Evolutionary conservation across 306 rosid genomes (phyloP), one percentile per base, ranked within the genome.

Genomic region (Gastrolobium villosum): DNA sequence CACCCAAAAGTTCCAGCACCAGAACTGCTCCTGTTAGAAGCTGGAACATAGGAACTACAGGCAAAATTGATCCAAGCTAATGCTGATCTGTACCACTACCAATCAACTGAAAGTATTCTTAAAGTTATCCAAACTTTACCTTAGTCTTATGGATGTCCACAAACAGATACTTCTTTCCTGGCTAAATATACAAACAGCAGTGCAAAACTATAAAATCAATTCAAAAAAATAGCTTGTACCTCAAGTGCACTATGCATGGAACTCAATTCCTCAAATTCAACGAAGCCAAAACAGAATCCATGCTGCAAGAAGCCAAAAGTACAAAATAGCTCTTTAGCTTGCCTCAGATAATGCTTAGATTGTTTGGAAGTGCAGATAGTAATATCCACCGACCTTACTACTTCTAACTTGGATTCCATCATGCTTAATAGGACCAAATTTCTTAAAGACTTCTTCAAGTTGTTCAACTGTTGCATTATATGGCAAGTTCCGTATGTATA

Each of bases 341-440:
- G 72, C 76, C 76, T 81, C 79, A 73, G 66, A 81, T 26, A 66
- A 83, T 53, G 14, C 68, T 68, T 36, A 65, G 34, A 26, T 65
- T 50, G 30, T 57, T 76, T 75, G 41, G 50, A 78, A 77, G 70
- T 37, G 60, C 67, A 66, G 78, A 49, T 70, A 63, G 62, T 32
- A 53, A 60, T 15, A 72, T 67, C 63, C 67, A 83, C 78, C 28
- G 41, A 93, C 88, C 88, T 82, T 85, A 74, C 82, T 95, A 79
- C 98, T 95, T 88, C 99, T 88, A 65, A 96, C 99, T 93, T 96
- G 99, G 85, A 96, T 89, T 59, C 99, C 99, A 54, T 85, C 96
- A 32, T 30, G 93, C 87, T 96, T 96, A 78, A 96, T 96, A 77
- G 94, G 85, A 66, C 99, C 99, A 83, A 90, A 90, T 86, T 91